Base-by-base conservation (phyloP, 495 filamentous ascomycete genomes). In the Penicillium coprophilum region DNA sequence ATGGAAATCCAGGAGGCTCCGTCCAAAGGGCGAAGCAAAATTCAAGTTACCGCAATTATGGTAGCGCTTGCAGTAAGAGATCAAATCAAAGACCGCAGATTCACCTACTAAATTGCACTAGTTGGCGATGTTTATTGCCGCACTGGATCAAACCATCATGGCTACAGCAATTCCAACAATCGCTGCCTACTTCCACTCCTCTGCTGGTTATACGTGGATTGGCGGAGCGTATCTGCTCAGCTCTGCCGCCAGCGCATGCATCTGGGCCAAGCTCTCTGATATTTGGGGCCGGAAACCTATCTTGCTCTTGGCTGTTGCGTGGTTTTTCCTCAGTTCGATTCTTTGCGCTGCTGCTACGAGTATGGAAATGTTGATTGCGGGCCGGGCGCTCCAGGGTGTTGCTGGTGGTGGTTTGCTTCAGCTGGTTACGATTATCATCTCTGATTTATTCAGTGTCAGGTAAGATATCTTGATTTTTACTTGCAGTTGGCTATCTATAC, bases 161-260 rank as follows among this genome's bases (percentile, higher is more conserved):
- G 78, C 85, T 8, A 87, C 83, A 3, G 78, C 82, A 15, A 79
- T 86, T 31, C 84, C 85, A 2, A 80, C 79, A 1, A 83, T 85
- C 38, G 71, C 82, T 2, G 66, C 77, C 2, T 71, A 84, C 27
- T 70, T 89, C n/a, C 68, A 83, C 31, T 82, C 83, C 15, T 78
- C 79, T 8, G 68, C 80, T 3, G 85, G 85, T 23, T 87, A 86
- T 67, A 74, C 79, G 31, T 88, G 86, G 86, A 84, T 89, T 54
- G 85, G 85, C 20, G 82, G 79, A 39, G 84, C 87, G 11, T 91
- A 87, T 59, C 68, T 83, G 34, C 72, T 82, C 17, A 78, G 80
- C 4, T 80, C 77, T 63, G 77, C 81, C 0, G 80, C 82, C n/a
- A 73, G 71, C 28, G 67, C 71, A 6, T 73, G 80, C 24, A 79